phyloP scores from a whole-genome alignment of 73 alveolate genomes.

The Paramecium pentaurelia region DNA sequence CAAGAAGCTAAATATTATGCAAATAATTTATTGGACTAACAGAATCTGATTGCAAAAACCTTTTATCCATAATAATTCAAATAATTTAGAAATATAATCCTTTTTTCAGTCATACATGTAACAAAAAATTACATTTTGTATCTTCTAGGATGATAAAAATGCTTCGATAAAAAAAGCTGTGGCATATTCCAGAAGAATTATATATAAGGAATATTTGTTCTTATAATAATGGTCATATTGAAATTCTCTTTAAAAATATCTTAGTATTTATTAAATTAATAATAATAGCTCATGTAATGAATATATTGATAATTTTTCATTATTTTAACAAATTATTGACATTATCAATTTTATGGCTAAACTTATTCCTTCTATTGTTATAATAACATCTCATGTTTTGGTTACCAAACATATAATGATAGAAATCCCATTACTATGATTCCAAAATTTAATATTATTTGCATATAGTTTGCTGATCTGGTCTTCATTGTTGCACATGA shows the following conservation, averaged over 20 bases:
- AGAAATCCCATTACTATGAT: conserved; percentile 21
- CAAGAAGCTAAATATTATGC: no score
- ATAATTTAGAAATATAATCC: no score
- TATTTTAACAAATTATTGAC: background rate
- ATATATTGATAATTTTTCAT: background rate
- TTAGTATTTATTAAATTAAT: background rate
- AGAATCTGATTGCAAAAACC: no score
- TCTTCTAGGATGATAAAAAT: background rate
- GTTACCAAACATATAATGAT: background rate
- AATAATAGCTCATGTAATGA: background rate
- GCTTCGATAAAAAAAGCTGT: background rate
- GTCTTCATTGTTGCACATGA: conserved; percentile 35
- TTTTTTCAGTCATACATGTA: no score
- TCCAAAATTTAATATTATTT: background rate
- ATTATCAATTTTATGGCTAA: background rate
- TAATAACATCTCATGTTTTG: background rate
- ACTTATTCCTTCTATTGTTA: background rate
- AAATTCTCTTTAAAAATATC: background rate
- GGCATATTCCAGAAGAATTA: background rate
- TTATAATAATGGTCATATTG: background rate
- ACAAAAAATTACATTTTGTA: no score
- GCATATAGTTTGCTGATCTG: conserved; percentile 30
- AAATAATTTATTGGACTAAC: no score
- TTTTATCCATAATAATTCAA: no score
- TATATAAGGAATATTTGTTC: background rate